Evolutionary conservation across 805 yeast species (phyloP).

Genomic region (Nakazawaea ishiwadae): DNA sequence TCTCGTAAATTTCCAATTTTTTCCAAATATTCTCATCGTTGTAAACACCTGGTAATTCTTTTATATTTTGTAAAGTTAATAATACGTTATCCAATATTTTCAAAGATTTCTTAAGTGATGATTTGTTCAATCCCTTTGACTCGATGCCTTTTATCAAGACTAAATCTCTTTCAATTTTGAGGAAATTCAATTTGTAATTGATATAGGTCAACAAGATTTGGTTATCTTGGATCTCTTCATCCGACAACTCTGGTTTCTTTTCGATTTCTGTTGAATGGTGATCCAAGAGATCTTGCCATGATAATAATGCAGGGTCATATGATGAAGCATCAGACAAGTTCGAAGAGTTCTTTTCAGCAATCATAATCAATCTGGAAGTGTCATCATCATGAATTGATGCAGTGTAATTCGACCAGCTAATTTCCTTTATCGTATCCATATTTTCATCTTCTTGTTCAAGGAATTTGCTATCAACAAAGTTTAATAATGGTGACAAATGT

Average conservation of each 20-base stretch:
- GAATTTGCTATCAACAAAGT: conserved; percentile 29
- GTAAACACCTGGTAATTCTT: conserved; percentile 88
- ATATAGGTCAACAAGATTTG: conserved; percentile 75
- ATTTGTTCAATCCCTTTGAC: conserved; percentile 15
- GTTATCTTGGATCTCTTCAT: conserved; percentile 59
- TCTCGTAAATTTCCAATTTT: conserved; percentile 46
- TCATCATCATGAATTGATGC: conserved; percentile 70
- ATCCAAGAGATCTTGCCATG: conserved; percentile 69
- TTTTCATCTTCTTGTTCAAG: conserved; percentile 25
- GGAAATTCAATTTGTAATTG: conserved; percentile 59
- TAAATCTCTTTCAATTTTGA: conserved; percentile 70
- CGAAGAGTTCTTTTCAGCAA: conserved; percentile 29
- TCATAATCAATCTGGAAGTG: conserved; percentile 54
- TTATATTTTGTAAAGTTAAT: conserved; percentile 50
- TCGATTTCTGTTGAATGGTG: conserved; percentile 53
- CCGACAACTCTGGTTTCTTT: conserved; percentile 36
- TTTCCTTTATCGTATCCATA: conserved; percentile 23
- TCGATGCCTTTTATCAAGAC: conserved; percentile 34
- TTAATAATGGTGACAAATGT: conserved; percentile 32
- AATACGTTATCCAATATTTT: conserved; percentile 48
- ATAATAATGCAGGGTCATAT: conserved; percentile 52
- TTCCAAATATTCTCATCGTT: conserved; percentile 67
- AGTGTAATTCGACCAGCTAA: conserved; percentile 47
- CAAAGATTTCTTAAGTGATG: conserved; percentile 34
- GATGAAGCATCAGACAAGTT: conserved; percentile 34